Evolutionary conservation across 371 early-diverging fungal species (phyloP).

Genomic region (Conidiobolus incongruus): DNA sequence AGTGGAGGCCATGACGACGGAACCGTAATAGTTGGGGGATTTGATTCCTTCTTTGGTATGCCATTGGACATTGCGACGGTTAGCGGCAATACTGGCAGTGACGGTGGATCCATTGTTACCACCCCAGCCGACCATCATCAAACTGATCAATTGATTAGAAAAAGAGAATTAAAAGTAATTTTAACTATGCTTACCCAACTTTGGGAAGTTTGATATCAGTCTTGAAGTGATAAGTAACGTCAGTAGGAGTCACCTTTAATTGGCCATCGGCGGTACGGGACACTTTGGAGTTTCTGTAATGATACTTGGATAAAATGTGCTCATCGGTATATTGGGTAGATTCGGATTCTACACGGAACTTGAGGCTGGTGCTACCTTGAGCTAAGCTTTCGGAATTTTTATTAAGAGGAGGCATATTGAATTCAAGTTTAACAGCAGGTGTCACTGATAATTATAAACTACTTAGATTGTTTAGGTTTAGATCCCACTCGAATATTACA

Average conservation of each 20-base stretch:
- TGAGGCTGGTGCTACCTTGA: conserved; percentile 16
- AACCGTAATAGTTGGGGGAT: conserved; percentile 86
- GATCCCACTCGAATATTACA: conserved; percentile 5
- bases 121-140: conserved; percentile 97
- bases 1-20: conserved; percentile 85
- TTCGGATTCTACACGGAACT: conserved; percentile 66
- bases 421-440: conserved; percentile 12
- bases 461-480: conserved; percentile 6
- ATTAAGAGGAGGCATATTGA: conserved; percentile 10
- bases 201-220: conserved; percentile 59
- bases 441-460: conserved; percentile 9
- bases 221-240: conserved; percentile 71
- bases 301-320: conserved; percentile 62
- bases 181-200: conserved; percentile 33
- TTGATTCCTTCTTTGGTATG: conserved; percentile 80
- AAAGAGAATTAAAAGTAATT: not conserved
- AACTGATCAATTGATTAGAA: conserved; percentile 18
- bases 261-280: conserved; percentile 35
- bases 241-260: conserved; percentile 55
- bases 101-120: conserved; percentile 96
- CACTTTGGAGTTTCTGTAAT: conserved; percentile 69
- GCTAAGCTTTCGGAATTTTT: conserved; percentile 9
- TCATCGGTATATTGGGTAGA: conserved; percentile 68
- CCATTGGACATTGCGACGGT: conserved; percentile 69
- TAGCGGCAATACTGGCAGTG: conserved; percentile 85